Evolutionary conservation across 176 grass and related monocot species (phyloP).

Genomic region (Aegilops sharonensis): DNA sequence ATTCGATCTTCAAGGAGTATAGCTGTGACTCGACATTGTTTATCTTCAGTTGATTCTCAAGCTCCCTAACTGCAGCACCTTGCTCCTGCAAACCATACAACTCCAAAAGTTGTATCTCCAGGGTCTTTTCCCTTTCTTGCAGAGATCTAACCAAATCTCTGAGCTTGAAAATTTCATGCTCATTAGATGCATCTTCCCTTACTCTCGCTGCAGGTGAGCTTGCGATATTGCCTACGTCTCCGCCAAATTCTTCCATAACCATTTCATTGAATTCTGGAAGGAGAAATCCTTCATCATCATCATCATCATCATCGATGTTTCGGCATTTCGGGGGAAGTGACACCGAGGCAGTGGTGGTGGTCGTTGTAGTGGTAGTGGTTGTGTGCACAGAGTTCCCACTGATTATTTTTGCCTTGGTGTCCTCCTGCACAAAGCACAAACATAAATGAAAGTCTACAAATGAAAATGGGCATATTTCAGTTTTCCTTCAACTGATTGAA

Average conservation of each 20-base stretch:
- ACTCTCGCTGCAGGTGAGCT: constrained; percentile 24
- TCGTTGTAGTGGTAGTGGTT: constrained; percentile 40
- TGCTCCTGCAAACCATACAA: constrained; percentile 73
- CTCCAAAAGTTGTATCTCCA: constrained; percentile 68
- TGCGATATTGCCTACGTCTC: constrained; percentile 29
- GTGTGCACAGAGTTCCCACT: constrained; percentile 54
- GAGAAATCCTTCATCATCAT: constrained; percentile 65
- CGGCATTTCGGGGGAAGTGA: constrained; percentile 51
- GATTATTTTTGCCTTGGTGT: constrained; percentile 51
- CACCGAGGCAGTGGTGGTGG: constrained; percentile 36
- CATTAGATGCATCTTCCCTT: constrained; percentile 46
- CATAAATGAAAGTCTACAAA: constrained; percentile 6
- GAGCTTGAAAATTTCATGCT: constrained; percentile 65
- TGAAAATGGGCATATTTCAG: constrained; percentile 6
- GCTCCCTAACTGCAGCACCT: constrained; percentile 61
- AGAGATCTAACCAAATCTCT: constrained; percentile 76
- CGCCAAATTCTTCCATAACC: constrained; percentile 61
- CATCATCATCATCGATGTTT: constrained; percentile 61
- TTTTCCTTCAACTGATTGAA: not conserved
- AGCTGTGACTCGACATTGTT: constrained; percentile 72
- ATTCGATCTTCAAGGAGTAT: constrained; percentile 69
- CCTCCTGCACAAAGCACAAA: constrained; percentile 47
- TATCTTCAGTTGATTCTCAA: constrained; percentile 85
- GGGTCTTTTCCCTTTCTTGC: constrained; percentile 73
- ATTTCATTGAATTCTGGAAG: constrained; percentile 84